Base-by-base conservation (phyloP, 805 yeast species). In the Pichia phayaonensis region DNA sequence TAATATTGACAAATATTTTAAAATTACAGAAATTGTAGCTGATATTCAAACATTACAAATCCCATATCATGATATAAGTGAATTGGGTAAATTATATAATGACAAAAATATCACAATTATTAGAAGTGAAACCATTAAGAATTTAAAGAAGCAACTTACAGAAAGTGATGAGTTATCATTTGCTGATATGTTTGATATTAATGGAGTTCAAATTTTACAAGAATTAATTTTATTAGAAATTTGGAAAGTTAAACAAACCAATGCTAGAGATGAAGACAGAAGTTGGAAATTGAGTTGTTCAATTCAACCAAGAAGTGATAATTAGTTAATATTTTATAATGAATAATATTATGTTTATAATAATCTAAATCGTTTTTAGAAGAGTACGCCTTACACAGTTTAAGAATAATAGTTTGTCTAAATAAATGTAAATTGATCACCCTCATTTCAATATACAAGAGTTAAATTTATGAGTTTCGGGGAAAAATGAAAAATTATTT, bases 1-100 rank as follows among this genome's bases (percentile, higher is more conserved):
- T 59, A 85, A 86, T 60, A 77, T 86, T 55, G 94, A 84, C 62
- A 86, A 86, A 62, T 83, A 83, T 60, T 73, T 75, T 65, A 83
- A 81, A 61, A 76, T 83, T 45, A 80, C 90, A 8, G 72, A 81
- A 51, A 77, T 84, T 39, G 73, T 85, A 47, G 77, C 86, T 8
- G 85, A 81, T 55, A 69, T 85, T 38, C 89, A 84, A 61, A 77
- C 75, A 47, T 71, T 86, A 49, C 94, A 86, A 65, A 79, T 82
- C 18, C 75, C 81, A 1, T 84, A 83, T 59, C 61, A 60, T 20
- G 70, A 66, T 46, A 59, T 60, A 24, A 66, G 69, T 16, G 68
- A 66, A 48, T 52, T 66, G 18, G 66, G 63, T 15, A 46, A 49
- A 1, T 44, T 59, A 7, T 61, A 63, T 43, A 65, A 66, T 52